Percentiles rank a stretch among this genome's conserved stretches.
Conservation (phyloP, 495 filamentous ascomycete species). For the Neurospora intermedia region DNA sequence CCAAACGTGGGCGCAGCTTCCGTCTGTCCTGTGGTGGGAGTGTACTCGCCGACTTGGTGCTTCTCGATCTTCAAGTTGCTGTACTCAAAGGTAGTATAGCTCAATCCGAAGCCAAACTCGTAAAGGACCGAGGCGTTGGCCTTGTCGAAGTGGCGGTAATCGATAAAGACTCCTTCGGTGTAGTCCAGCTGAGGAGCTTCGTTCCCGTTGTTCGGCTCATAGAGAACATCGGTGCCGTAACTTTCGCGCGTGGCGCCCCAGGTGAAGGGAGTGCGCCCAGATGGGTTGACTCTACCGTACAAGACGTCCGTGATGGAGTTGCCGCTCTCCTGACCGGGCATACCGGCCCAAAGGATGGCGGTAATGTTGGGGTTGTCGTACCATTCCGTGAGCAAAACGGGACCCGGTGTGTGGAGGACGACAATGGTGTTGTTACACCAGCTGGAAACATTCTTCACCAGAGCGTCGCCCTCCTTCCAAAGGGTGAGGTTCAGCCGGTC, state of each 20-base stretch:
- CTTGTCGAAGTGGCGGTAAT: conserved; percentile 87
- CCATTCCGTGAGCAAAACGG: conserved; percentile 68
- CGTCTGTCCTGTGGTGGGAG: conserved; percentile 56
- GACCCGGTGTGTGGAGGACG: conserved; percentile 75
- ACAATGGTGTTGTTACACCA: conserved; percentile 87
- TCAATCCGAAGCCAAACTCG: conserved; percentile 86
- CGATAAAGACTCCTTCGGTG: conserved; percentile 80
- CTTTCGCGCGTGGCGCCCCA: conserved; percentile 62
- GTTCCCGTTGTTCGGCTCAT: conserved; percentile 59
- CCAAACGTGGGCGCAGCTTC: conserved; percentile 58
- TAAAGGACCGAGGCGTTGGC: conserved; percentile 63
- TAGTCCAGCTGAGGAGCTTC: conserved; percentile 71
- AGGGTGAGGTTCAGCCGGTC: conserved; percentile 91
- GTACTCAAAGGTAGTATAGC: conserved; percentile 80
- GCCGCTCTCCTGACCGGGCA: conserved; percentile 87
- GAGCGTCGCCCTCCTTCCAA: conserved; percentile 68
- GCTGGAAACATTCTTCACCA: conserved; percentile 67
- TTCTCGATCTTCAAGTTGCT: conserved; percentile 57
- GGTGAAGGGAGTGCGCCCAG: conserved; percentile 80
- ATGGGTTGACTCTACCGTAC: conserved; percentile 80
- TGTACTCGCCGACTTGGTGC: conserved; percentile 42
- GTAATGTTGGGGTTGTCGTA: conserved; percentile 84
- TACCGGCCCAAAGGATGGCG: conserved; percentile 85
- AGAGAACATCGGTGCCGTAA: conserved; percentile 68
- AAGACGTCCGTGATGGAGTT: conserved; percentile 86